A percentile compares a stretch with the other conserved stretches of the same genome.
These are phyloP conservation scores for Penicillium lagena DNA, from an alignment of 495 filamentous ascomycete species.

Conservation along the genomic window DNA sequence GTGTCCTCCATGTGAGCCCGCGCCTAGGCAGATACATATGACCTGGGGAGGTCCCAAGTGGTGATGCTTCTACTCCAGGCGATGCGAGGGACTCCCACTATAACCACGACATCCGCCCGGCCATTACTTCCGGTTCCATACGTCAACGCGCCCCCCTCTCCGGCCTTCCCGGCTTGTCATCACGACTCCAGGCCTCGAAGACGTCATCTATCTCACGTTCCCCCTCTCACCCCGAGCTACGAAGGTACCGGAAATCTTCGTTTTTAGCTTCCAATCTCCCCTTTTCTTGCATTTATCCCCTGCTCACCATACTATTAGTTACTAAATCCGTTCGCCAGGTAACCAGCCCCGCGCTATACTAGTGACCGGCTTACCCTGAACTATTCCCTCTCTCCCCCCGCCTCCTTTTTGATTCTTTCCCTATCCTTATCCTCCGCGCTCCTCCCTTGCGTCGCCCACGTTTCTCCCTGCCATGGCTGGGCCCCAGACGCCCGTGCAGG, in stretches of 20 bases:
- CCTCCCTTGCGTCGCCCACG: conserved; percentile 9
- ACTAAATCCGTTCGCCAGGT: conserved; percentile 17
- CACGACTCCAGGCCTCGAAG: too few species aligned
- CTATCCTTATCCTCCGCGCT: not conserved
- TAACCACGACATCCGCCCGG: too few species aligned
- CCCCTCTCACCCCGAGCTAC: not conserved
- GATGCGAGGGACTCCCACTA: not conserved
- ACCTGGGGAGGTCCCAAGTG: too few species aligned
- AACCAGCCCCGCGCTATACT: conserved; percentile 13
- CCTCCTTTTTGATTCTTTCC: not conserved
- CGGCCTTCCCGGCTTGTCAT: too few species aligned
- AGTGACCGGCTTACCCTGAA: not conserved
- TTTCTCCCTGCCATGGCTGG: conserved; percentile 31
- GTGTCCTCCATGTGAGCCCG: too few species aligned
- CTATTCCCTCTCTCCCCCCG: conserved; percentile 4
- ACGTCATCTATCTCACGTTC: not conserved
- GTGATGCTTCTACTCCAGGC: not conserved
- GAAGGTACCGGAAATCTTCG: not conserved
- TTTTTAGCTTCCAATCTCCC: not conserved
- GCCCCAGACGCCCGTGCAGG: conserved; percentile 40
- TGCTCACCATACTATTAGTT: too few species aligned
- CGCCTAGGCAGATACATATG: too few species aligned
- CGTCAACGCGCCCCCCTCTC: too few species aligned
- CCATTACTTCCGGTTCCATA: too few species aligned
- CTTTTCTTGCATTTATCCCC: not conserved